Conservation (phyloP, 495 filamentous ascomycete genomes). For the Daldinia caldariorum region DNA sequence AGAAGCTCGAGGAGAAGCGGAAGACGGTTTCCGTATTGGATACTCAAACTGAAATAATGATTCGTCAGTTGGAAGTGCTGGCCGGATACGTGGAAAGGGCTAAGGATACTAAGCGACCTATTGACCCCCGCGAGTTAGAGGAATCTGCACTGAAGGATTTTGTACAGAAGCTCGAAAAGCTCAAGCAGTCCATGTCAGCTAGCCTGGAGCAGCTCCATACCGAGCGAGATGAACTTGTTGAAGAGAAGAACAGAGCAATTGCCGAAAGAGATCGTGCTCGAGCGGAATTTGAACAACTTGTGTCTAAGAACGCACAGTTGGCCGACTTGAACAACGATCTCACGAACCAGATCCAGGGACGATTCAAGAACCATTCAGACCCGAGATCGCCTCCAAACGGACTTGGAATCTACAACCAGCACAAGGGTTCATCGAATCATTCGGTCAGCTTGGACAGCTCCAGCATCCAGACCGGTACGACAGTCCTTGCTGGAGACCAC, state of each 20-base stretch:
- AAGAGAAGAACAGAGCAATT: constrained; percentile 81
- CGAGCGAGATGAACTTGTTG: constrained; percentile 79
- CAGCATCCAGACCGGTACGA: constrained; percentile 62
- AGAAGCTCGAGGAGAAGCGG: constrained; percentile 88
- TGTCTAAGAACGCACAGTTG: constrained; percentile 91
- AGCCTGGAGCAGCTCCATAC: constrained; percentile 86
- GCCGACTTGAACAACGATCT: constrained; percentile 94
- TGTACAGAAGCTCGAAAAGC: constrained; percentile 81
- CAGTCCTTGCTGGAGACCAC: constrained; percentile 69
- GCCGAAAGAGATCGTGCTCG: constrained; percentile 89
- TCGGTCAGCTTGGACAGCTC: constrained; percentile 67
- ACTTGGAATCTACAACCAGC: constrained; percentile 83
- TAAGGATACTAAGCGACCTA: constrained; percentile 76
- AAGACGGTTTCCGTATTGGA: constrained; percentile 97
- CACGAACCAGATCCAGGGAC: constrained; percentile 90
- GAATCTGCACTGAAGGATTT: constrained; percentile 88
- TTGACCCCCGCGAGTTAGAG: constrained; percentile 79
- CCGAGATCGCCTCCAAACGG: constrained; percentile 71
- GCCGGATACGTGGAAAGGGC: constrained; percentile 70
- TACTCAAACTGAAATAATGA: constrained; percentile 92
- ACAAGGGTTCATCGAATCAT: constrained; percentile 76
- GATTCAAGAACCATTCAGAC: constrained; percentile 76
- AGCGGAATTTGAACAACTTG: constrained; percentile 93
- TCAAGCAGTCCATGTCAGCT: constrained; percentile 81
- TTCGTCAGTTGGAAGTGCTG: constrained; percentile 88